Percentiles rank a stretch among this genome's conserved stretches.
Evolutionary conservation across 345 rosid genomes (phyloP).

Genomic region (Salix caprea): DNA sequence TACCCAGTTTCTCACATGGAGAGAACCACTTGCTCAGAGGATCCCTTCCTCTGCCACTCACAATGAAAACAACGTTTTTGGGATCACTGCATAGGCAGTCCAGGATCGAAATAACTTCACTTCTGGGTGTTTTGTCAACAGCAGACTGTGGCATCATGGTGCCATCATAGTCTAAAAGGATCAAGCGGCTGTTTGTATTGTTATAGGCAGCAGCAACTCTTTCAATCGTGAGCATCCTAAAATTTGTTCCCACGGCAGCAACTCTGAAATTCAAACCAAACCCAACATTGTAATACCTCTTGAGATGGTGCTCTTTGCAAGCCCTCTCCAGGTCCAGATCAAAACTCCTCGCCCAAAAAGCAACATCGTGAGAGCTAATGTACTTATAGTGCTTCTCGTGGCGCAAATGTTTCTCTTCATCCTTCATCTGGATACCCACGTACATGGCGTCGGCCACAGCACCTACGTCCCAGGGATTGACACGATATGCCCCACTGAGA

Average conservation of each 20-base stretch:
- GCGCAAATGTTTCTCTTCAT: slow-evolving; percentile 55
- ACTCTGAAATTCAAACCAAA: slow-evolving; percentile 64
- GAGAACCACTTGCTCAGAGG: slow-evolving; percentile 68
- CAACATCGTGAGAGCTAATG: slow-evolving; percentile 71
- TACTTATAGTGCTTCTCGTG: slow-evolving; percentile 85
- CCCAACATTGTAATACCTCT: slow-evolving; percentile 75
- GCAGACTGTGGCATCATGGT: slow-evolving; percentile 55
- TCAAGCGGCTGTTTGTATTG: slow-evolving; percentile 49
- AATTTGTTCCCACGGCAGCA: slow-evolving; percentile 63
- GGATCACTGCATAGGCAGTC: slow-evolving; percentile 67
- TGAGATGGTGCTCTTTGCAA: slow-evolving; percentile 58
- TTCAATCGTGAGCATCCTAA: slow-evolving; percentile 53
- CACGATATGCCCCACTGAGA: slow-evolving; percentile 79
- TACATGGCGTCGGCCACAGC: slow-evolving; percentile 60
- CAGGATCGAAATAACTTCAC: slow-evolving; percentile 48
- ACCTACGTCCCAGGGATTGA: slow-evolving; percentile 77
- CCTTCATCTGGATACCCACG: slow-evolving; percentile 41
- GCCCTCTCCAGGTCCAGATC: slow-evolving; percentile 76
- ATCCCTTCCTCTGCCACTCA: slow-evolving; percentile 80
- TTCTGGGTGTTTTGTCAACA: slow-evolving; percentile 54
- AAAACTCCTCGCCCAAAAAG: slow-evolving; percentile 74
- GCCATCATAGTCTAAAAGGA: slow-evolving; percentile 83
- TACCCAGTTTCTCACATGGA: slow-evolving; percentile 57
- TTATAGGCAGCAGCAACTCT: slow-evolving; percentile 53
- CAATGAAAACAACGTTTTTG: slow-evolving; percentile 61